A percentile compares a stretch with the other conserved stretches of the same genome.
Conservation (phyloP, 441 rosid species). For the Populus trichocarpa region DNA sequence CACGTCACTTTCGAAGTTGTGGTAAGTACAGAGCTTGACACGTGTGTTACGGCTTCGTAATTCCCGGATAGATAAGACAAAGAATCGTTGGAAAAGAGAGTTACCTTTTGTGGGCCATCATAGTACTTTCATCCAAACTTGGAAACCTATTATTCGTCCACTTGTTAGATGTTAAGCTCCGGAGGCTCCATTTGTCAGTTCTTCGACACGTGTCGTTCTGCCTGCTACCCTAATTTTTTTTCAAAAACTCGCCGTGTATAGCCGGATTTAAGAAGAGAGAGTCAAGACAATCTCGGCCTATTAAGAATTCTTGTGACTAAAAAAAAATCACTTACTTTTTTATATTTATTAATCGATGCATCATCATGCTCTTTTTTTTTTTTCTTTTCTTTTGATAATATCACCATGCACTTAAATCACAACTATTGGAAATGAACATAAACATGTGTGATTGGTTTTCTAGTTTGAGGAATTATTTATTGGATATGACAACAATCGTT, state of each 20-base stretch:
- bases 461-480: too few species aligned
- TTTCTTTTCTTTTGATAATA: too few species aligned
- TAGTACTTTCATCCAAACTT: neutral
- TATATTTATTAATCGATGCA: too few species aligned
- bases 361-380: too few species aligned
- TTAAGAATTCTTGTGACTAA: too few species aligned
- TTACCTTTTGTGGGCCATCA: neutral
- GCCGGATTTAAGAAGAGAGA: neutral
- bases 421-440: too few species aligned
- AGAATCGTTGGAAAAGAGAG: neutral
- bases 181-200: conserved; percentile 10
- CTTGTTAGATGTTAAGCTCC: neutral
- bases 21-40: neutral
- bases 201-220: conserved; percentile 13
- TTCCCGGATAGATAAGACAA: neutral
- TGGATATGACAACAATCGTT: too few species aligned
- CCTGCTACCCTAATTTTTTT: neutral
- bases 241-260: neutral
- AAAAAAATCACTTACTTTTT: too few species aligned
- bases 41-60: neutral
- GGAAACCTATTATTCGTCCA: neutral
- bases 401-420: too few species aligned
- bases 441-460: too few species aligned
- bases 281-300: too few species aligned
- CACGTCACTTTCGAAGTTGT: neutral